A percentile compares a stretch with the other conserved stretches of the same genome.
Conservation (phyloP, 2,329 filamentous ascomycete species). For the Verticillium klebahnii region DNA sequence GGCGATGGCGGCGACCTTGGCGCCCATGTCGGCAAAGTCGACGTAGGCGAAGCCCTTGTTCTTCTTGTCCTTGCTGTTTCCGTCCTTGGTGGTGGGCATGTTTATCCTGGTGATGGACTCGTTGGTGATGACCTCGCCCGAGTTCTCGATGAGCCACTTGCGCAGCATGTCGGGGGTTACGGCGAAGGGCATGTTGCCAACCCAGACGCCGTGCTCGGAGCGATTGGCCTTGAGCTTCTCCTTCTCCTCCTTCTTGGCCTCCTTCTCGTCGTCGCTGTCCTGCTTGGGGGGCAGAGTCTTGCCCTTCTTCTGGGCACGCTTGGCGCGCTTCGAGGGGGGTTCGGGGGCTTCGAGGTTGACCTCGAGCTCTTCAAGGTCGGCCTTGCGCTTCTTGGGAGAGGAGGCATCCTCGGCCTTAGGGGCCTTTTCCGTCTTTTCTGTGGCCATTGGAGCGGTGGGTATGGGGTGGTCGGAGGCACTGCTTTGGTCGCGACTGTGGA, state of each 20-base stretch:
- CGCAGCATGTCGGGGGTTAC: constrained; percentile 70
- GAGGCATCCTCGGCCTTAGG: neutral
- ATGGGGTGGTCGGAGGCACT: neutral
- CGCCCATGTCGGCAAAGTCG: constrained; percentile 71
- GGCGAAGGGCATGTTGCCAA: constrained; percentile 89
- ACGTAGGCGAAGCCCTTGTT: constrained; percentile 98
- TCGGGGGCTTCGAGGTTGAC: constrained; percentile 88
- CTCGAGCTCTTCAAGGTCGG: constrained; percentile 68
- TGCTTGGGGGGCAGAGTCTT: constrained; percentile 50
- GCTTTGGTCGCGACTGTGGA: neutral
- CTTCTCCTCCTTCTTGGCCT: constrained; percentile 27
- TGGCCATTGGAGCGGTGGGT: neutral
- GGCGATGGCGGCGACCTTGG: constrained; percentile 72
- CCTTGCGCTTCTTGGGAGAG: constrained; percentile 66
- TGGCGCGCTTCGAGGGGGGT: constrained; percentile 89
- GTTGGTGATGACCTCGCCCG: constrained; percentile 59
- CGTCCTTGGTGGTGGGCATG: constrained; percentile 58
- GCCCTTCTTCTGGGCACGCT: constrained; percentile 84
- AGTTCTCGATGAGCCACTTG: constrained; percentile 72
- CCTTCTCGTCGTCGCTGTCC: constrained; percentile 33
- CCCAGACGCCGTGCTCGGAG: constrained; percentile 86
- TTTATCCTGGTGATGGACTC: constrained; percentile 80
- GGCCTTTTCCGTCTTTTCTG: neutral
- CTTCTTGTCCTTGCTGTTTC: constrained; percentile 30
- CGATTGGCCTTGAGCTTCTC: constrained; percentile 46